Evolutionary conservation across 169 alveolate genomes (phyloP), one percentile per base, ranked within the genome.

Genomic region (Plasmodium gonderi): DNA sequence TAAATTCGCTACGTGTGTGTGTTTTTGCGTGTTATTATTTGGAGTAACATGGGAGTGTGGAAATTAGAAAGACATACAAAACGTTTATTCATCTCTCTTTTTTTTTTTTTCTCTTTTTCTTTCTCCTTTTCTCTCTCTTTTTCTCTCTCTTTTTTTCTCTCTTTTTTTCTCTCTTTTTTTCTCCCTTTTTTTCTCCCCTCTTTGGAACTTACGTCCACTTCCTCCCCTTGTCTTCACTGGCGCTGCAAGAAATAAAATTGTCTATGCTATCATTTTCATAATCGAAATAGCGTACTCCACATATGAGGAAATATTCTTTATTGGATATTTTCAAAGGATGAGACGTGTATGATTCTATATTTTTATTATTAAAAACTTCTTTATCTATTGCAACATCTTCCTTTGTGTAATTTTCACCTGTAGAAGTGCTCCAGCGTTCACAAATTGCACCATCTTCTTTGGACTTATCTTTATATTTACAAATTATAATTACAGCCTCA

Each of bases 151-250:
- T n/a, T n/a, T n/a, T n/a, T n/a, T n/a, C n/a, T n/a, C n/a, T n/a
- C n/a, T n/a, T n/a, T n/a, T n/a, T n/a, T n/a, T n/a, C n/a, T n/a
- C n/a, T n/a, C n/a, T n/a, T n/a, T n/a, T n/a, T n/a, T n/a, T n/a
- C n/a, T n/a, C n/a, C n/a, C n/a, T n/a, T 26, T 42, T 20, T 2
- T 26, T 33, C 38, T 78, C 0, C 38, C 64, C 33, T 72, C 23
- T 54, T n/a, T 1, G 69, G 69, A 54, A 17, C 69, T 2, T 79
- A 79, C 90, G 26, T 14, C 90, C 90, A 79, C 2, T 12, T 79
- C 31, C 1, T 8, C 3, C 90, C 90, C 38, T 38, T 60, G 65
- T 79, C 90, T 23, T 54, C 65, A 79, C 90, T 79, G 29, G 67
- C 90, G 9, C 20, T 8, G n/a, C 90, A 79, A 20, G 17, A 11